Base-by-base conservation (phyloP, 1,284 basidiomycete genomes). In the Ceratobasidium sp. region DNA sequence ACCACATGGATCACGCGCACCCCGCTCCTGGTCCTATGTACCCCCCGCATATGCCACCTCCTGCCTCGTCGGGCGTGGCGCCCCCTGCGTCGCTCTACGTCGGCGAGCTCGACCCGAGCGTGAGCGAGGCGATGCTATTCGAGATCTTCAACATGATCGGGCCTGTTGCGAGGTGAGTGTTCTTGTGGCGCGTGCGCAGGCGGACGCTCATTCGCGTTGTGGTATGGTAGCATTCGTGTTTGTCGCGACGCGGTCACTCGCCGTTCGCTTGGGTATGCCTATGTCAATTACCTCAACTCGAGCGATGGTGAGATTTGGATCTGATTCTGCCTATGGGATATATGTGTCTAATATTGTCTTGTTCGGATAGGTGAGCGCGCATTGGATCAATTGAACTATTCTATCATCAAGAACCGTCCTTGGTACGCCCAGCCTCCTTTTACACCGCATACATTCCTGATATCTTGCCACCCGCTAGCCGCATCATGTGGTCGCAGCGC, bases 61-160 rank as follows among this genome's bases (percentile, higher is more conserved):
- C 87, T 82, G 88, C 87, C 80, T 84, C 86, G 35, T 83, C 87
- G 76, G 82, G 86, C 58, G 85, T 86, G 35, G 74, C 77, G 21
- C 91, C 92, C 54, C 94, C 92, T 73, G 94, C 96, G 46, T 98
- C 95, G 75, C 93, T 99, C 80, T 99, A 99, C 84, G 98, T 99
- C 77, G 98, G 98, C 77, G 98, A 99, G 87, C 92, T 99, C 78
- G 98, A 99, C 84, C 91, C 93, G 78, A 92, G 93, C 77, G 97
- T 99, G 83, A 96, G 96, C 66, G 98, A 99, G 87, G 97, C 98
- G 75, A 98, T 98, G 94, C 89, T 99, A 75, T 99, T 98, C 81
- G 98, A 99, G 87, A 99, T 99, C 82, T 99, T 99, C 88, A 98
- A 97, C 84, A 98, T 99, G 95, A 95, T 99, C 83, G 98, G 98